Conservation (phyloP, 768 basidiomycete genomes). For the Hysterangium stoloniferum region DNA sequence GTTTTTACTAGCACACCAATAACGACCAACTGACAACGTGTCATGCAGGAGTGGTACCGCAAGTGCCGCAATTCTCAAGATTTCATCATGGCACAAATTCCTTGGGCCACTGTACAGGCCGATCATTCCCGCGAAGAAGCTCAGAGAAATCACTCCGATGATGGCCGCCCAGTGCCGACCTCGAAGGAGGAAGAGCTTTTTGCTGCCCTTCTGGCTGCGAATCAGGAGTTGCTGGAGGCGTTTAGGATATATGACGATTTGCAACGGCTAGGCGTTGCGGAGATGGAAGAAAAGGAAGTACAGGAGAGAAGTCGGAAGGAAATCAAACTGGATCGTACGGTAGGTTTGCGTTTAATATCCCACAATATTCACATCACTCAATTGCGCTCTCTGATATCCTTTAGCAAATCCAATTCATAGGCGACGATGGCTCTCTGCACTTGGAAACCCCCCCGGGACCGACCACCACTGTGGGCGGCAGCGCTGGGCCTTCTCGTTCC, state of each 20-base stretch:
- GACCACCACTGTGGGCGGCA: slow-evolving; percentile 9
- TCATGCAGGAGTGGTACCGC: slow-evolving; percentile 67
- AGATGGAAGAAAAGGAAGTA: slow-evolving; percentile 44
- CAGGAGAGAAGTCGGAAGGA: slow-evolving; percentile 69
- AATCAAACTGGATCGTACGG: slow-evolving; percentile 55
- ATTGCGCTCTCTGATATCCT: background rate
- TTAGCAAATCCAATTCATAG: slow-evolving; percentile 18
- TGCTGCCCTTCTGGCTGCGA: slow-evolving; percentile 62
- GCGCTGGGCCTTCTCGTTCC: slow-evolving; percentile 22
- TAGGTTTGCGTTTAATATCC: slow-evolving; percentile 27
- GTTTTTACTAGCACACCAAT: background rate
- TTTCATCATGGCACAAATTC: slow-evolving; percentile 78
- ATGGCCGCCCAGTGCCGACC: slow-evolving; percentile 16
- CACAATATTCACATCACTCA: background rate
- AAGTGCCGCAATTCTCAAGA: slow-evolving; percentile 81
- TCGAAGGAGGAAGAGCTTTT: slow-evolving; percentile 67
- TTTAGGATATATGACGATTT: slow-evolving; percentile 74
- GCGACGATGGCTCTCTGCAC: slow-evolving; percentile 17
- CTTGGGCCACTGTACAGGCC: slow-evolving; percentile 83
- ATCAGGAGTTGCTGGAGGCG: slow-evolving; percentile 61
- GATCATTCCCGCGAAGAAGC: slow-evolving; percentile 49
- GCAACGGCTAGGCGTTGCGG: slow-evolving; percentile 52
- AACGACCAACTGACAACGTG: slow-evolving; percentile 2
- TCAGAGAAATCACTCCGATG: slow-evolving; percentile 18
- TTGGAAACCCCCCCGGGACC: slow-evolving; percentile 1